A percentile compares a stretch with the other conserved stretches of the same genome.
phyloP scores from a whole-genome alignment of 2,329 filamentous ascomycete genomes.

The Blastomyces emzantsi region DNA sequence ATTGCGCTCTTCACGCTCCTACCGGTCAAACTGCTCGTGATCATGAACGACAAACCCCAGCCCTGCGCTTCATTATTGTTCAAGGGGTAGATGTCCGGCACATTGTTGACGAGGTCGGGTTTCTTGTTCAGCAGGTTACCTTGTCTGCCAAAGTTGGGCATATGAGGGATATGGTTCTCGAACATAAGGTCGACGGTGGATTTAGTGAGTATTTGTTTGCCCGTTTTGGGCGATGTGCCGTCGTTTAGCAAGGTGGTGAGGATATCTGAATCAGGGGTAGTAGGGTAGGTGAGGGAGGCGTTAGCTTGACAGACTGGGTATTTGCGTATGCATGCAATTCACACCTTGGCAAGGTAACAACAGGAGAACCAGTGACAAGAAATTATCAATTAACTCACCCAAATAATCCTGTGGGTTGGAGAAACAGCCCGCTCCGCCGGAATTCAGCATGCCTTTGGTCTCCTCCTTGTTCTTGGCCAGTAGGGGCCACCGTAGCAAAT shows the following conservation, averaged over 20 bases:
- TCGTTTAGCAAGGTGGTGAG: slow-evolving; percentile 56
- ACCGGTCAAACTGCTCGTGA: slow-evolving; percentile 45
- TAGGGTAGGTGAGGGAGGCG: background rate
- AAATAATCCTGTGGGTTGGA: slow-evolving; percentile 52
- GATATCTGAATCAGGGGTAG: slow-evolving; percentile 40
- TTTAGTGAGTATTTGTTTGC: slow-evolving; percentile 45
- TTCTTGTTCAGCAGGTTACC: slow-evolving; percentile 39
- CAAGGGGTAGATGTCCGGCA: slow-evolving; percentile 45
- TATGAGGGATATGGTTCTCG: slow-evolving; percentile 50
- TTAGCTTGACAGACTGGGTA: background rate
- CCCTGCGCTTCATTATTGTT: slow-evolving; percentile 46
- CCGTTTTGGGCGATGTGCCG: slow-evolving; percentile 51
- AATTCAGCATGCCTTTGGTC: slow-evolving; percentile 43
- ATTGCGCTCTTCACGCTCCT: slow-evolving; percentile 43
- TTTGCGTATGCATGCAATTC: background rate
- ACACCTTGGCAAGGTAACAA: too few species aligned
- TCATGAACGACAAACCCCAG: slow-evolving; percentile 54
- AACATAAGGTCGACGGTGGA: slow-evolving; percentile 57
- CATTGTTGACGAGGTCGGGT: slow-evolving; percentile 40
- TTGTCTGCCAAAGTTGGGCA: slow-evolving; percentile 45
- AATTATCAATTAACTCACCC: slow-evolving; percentile 33
- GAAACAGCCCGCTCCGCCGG: slow-evolving; percentile 54
- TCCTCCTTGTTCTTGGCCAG: slow-evolving; percentile 38
- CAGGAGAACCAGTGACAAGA: too few species aligned
- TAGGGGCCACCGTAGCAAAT: slow-evolving; percentile 43